These are phyloP conservation scores for Coemansia sp. DNA, from an alignment of 192 early-diverging fungal species.

Conservation along the genomic window DNA sequence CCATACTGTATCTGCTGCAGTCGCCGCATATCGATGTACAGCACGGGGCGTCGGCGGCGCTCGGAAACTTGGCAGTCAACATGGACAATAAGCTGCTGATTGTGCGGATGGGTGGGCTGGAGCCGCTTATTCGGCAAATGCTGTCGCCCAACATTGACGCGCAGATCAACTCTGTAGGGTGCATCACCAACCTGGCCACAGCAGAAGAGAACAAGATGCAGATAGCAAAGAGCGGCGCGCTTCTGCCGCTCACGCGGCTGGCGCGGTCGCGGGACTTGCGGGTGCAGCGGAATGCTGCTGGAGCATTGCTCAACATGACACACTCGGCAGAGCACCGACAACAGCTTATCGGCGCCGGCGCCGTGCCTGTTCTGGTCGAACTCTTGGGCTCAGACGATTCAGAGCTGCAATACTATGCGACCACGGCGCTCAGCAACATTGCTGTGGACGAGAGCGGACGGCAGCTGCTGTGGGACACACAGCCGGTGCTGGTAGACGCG, in stretches of 20 bases:
- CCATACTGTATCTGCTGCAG: conserved; percentile 77
- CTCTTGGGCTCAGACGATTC: conserved; percentile 72
- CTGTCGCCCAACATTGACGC: conserved; percentile 80
- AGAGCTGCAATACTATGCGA: conserved; percentile 89
- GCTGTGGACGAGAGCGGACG: conserved; percentile 74
- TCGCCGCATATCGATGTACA: conserved; percentile 83
- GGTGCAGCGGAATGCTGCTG: conserved; percentile 87
- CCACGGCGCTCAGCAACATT: conserved; percentile 86
- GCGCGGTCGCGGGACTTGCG: conserved; percentile 78
- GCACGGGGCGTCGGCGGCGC: conserved; percentile 77
- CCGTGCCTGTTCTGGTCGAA: conserved; percentile 77
- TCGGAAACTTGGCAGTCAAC: conserved; percentile 78
- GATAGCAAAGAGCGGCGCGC: conserved; percentile 81
- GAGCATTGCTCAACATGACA: conserved; percentile 90
- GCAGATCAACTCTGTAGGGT: conserved; percentile 92
- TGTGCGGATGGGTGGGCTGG: conserved; percentile 78
- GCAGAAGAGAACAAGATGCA: conserved; percentile 84
- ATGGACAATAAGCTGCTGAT: conserved; percentile 83
- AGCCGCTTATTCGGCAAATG: conserved; percentile 85
- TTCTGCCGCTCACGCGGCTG: conserved; percentile 69
- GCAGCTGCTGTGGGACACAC: conserved; percentile 66
- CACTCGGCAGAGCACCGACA: conserved; percentile 81
- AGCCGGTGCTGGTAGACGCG: conserved; percentile 69
- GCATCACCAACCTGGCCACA: conserved; percentile 90
- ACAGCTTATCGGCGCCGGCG: conserved; percentile 76